These are phyloP conservation scores for Pulveroboletus ravenelii DNA, from an alignment of 768 basidiomycete species.

Conservation along the genomic window DNA sequence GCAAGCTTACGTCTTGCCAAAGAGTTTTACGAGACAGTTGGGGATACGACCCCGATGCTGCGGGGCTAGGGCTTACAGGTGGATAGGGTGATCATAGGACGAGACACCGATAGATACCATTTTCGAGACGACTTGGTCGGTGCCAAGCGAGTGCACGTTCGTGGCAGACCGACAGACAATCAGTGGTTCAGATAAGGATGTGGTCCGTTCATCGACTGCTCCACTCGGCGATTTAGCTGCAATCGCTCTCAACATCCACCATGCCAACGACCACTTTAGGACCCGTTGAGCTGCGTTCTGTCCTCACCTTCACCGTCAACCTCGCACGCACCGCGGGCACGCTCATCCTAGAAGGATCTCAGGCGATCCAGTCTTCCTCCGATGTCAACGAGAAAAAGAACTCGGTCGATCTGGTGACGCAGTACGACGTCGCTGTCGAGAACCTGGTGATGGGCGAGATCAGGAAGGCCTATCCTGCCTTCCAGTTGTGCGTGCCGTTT, in stretches of 20 bases:
- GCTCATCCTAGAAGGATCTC: constrained; percentile 72
- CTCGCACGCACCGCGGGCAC: constrained; percentile 73
- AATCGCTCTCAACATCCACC: constrained; percentile 4
- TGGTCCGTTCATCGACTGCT: neutral
- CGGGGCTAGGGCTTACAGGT: neutral
- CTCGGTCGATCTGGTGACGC: constrained; percentile 90
- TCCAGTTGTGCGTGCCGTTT: constrained; percentile 66
- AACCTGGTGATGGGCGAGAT: constrained; percentile 74
- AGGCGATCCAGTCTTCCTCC: constrained; percentile 59
- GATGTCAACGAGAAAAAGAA: constrained; percentile 85
- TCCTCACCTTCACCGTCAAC: constrained; percentile 64
- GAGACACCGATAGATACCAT: neutral
- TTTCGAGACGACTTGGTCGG: too few species aligned
- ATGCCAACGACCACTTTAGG: constrained; percentile 33
- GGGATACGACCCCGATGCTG: constrained; percentile 54
- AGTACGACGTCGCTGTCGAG: constrained; percentile 91
- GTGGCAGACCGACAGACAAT: neutral
- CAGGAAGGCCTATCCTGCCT: constrained; percentile 59
- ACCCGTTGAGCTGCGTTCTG: constrained; percentile 46
- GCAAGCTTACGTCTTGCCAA: constrained; percentile 73
- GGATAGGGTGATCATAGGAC: neutral
- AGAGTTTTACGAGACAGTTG: constrained; percentile 79
- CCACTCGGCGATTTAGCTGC: too few species aligned
- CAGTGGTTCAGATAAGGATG: neutral
- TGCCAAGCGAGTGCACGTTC: neutral